phyloP scores from a whole-genome alignment of 495 filamentous ascomycete species.

The Annulohypoxylon moriforme region DNA sequence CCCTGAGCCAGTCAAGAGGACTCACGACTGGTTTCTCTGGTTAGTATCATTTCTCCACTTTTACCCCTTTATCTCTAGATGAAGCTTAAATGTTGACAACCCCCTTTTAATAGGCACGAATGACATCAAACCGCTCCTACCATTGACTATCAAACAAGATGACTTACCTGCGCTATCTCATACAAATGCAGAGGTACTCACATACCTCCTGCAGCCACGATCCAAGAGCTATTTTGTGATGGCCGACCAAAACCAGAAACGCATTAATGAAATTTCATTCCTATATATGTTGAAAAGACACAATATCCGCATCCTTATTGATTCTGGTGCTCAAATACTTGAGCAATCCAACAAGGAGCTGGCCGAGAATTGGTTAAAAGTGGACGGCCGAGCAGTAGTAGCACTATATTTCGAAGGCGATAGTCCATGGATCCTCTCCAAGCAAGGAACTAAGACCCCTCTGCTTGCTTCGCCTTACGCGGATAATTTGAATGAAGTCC shows the following conservation, averaged over 20 bases:
- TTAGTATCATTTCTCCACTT: not conserved
- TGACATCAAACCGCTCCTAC: slow-evolving; percentile 60
- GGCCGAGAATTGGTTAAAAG: slow-evolving; percentile 59
- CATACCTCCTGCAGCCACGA: slow-evolving; percentile 58
- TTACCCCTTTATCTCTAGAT: not conserved
- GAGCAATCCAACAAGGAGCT: slow-evolving; percentile 56
- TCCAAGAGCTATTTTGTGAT: slow-evolving; percentile 55
- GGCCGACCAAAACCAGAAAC: slow-evolving; percentile 42
- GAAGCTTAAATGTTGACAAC: not conserved
- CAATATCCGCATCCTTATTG: slow-evolving; percentile 59
- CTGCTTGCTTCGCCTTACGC: slow-evolving; percentile 57
- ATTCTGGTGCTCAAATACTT: slow-evolving; percentile 62
- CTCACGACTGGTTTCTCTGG: slow-evolving; percentile 61
- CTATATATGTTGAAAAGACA: slow-evolving; percentile 48
- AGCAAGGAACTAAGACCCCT: slow-evolving; percentile 32
- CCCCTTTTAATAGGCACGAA: slow-evolving; percentile 57
- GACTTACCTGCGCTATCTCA: slow-evolving; percentile 59
- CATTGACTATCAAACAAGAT: slow-evolving; percentile 62
- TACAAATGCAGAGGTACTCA: slow-evolving; percentile 65
- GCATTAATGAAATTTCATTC: slow-evolving; percentile 51
- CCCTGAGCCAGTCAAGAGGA: slow-evolving; percentile 10
- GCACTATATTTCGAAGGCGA: slow-evolving; percentile 53
- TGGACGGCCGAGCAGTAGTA: slow-evolving; percentile 48
- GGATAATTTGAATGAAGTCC: slow-evolving; percentile 53
- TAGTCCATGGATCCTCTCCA: slow-evolving; percentile 51